Evolutionary conservation across 805 yeast genomes (phyloP).

Genomic region (Naumovozyma baii): DNA sequence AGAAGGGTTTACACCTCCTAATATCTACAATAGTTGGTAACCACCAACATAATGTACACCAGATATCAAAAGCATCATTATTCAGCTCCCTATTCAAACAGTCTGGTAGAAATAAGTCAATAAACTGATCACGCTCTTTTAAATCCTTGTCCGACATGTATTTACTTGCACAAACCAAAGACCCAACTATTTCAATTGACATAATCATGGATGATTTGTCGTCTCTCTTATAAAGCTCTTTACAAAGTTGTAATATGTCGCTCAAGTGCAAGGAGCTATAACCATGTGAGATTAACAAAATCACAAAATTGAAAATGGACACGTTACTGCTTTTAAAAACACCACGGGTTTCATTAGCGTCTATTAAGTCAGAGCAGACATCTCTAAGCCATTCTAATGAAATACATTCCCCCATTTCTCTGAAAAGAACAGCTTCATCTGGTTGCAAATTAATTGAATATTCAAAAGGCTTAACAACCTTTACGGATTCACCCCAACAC

Average conservation of each 20-base stretch:
- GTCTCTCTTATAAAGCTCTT: conserved; percentile 44
- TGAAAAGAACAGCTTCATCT: conserved; percentile 36
- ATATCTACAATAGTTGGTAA: conserved; percentile 53
- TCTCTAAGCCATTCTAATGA: conserved; percentile 49
- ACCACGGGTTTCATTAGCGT: conserved; percentile 61
- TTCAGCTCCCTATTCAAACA: conserved; percentile 52
- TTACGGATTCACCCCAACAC: conserved; percentile 57
- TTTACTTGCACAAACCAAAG: conserved; percentile 44
- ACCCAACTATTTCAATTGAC: conserved; percentile 59
- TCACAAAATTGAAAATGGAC: conserved; percentile 41
- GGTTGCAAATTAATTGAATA: conserved; percentile 32
- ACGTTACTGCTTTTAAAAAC: conserved; percentile 61
- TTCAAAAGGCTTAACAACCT: conserved; percentile 28
- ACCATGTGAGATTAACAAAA: conserved; percentile 40
- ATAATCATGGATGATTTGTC: conserved; percentile 74
- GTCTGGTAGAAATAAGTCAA: conserved; percentile 35
- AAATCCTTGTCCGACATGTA: conserved; percentile 31
- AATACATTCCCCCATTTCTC: conserved; percentile 36
- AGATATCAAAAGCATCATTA: conserved; percentile 62
- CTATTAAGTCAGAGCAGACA: conserved; percentile 42
- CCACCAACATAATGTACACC: conserved; percentile 75
- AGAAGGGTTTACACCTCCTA: conserved; percentile 52
- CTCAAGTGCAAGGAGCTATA: conserved; percentile 33
- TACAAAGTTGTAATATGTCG: conserved; percentile 45
- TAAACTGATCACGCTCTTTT: conserved; percentile 36